Evolutionary conservation across 2,329 filamentous ascomycete genomes (phyloP).

Genomic region (Penicillium janthinellum): DNA sequence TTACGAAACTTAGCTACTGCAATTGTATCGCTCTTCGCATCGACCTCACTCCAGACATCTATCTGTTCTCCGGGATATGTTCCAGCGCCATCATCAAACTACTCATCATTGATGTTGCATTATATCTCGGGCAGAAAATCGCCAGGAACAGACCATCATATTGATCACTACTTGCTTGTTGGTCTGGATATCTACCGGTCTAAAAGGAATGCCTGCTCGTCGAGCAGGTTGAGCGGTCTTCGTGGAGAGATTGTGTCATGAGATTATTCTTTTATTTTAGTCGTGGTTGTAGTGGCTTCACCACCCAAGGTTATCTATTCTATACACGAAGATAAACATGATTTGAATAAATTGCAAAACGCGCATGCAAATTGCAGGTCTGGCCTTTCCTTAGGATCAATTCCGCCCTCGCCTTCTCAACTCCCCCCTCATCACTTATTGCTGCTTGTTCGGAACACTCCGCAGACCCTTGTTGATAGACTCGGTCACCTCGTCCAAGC

Average conservation of each 20-base stretch:
- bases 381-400: not conserved
- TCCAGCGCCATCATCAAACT: too few relatives aligned
- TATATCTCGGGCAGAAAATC: too few relatives aligned
- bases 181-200: too few relatives aligned
- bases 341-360: conserved; percentile 2
- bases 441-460: conserved; percentile 14
- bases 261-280: not conserved
- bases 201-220: too few relatives aligned
- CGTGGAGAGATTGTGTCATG: not conserved
- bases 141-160: too few relatives aligned
- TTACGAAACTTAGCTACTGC: too few relatives aligned
- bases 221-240: too few relatives aligned
- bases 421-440: not conserved
- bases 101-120: too few relatives aligned
- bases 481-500: conserved; percentile 53
- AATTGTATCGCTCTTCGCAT: too few relatives aligned
- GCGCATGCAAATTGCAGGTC: not conserved
- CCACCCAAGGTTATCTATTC: not conserved
- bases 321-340: not conserved
- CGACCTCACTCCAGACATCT: too few relatives aligned
- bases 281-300: not conserved
- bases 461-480: conserved; percentile 21
- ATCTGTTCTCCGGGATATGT: too few relatives aligned
- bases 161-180: too few relatives aligned
- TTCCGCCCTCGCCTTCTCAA: not conserved